Conservation (phyloP, 495 filamentous ascomycete species). For the Neurospora terricola region DNA sequence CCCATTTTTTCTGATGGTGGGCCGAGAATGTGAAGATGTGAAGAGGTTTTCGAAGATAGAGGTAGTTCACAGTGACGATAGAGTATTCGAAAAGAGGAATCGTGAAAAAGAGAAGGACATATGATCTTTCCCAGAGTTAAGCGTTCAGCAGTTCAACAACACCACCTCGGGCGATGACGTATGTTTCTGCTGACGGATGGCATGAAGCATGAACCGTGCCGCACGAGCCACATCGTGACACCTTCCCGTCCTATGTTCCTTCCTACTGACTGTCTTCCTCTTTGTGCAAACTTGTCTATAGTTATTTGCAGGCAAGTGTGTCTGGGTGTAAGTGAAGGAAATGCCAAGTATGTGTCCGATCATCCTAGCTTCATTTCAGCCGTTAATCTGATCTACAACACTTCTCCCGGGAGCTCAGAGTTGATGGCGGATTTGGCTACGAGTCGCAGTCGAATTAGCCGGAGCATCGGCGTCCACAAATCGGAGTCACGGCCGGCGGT, state of each 20-base stretch:
- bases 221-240: background rate
- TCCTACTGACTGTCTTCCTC: background rate
- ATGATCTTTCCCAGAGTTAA: background rate
- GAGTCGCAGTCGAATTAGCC: background rate
- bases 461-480: background rate
- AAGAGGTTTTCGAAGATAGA: background rate
- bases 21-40: background rate
- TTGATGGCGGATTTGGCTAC: background rate
- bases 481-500: background rate
- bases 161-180: slow-evolving; percentile 1
- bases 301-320: background rate
- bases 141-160: background rate
- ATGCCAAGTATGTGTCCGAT: background rate
- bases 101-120: background rate
- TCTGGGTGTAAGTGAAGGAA: background rate
- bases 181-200: background rate
- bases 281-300: background rate
- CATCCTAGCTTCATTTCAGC: background rate
- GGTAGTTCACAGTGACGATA: background rate
- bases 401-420: background rate
- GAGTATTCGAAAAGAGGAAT: background rate
- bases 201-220: background rate
- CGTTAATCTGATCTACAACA: background rate
- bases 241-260: background rate
- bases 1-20: slow-evolving; percentile 30